A percentile compares a stretch with the other conserved stretches of the same genome.
Conservation (phyloP, 2,329 filamentous ascomycete genomes). For the Neopestalotiopsis rosae region DNA sequence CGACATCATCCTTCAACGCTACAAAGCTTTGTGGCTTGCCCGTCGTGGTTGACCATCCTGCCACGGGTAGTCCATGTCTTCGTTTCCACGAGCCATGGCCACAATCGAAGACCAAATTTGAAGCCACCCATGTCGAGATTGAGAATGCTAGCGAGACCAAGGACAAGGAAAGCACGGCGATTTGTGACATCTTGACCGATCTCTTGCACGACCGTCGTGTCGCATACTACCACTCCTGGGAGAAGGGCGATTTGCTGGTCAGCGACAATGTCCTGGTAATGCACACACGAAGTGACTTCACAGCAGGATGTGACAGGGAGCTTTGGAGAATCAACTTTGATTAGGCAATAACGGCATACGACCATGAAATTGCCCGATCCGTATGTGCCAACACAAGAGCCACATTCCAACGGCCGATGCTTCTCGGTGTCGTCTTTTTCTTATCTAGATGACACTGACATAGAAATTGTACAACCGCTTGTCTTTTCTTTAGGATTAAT, state of each 20-base stretch:
- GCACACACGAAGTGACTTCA: constrained; percentile 55
- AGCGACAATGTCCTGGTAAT: constrained; percentile 57
- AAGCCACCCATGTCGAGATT: constrained; percentile 39
- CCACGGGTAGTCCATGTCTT: constrained; percentile 51
- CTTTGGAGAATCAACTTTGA: constrained; percentile 59
- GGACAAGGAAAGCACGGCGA: constrained; percentile 34
- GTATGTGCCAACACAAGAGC: no score
- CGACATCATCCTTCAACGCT: constrained; percentile 52
- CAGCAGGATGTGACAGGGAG: constrained; percentile 48
- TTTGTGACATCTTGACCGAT: constrained; percentile 46
- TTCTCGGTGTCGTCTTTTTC: no score
- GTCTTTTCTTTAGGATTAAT: no score
- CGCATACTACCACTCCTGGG: constrained; percentile 56
- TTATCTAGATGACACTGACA: no score
- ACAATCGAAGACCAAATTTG: constrained; percentile 54
- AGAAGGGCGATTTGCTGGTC: constrained; percentile 59
- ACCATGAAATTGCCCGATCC: no score
- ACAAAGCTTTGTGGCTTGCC: constrained; percentile 49
- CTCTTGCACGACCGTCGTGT: constrained; percentile 56
- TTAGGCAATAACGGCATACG: constrained; percentile 26
- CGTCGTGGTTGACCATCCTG: constrained; percentile 50
- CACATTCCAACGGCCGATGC: no score
- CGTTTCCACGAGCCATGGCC: constrained; percentile 63
- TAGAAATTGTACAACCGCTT: no score
- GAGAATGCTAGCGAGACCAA: constrained; percentile 19